Percentiles rank a stretch among this genome's conserved stretches.
Evolutionary conservation across 2,329 filamentous ascomycete genomes (phyloP).

Genomic region (Penicillium freii): DNA sequence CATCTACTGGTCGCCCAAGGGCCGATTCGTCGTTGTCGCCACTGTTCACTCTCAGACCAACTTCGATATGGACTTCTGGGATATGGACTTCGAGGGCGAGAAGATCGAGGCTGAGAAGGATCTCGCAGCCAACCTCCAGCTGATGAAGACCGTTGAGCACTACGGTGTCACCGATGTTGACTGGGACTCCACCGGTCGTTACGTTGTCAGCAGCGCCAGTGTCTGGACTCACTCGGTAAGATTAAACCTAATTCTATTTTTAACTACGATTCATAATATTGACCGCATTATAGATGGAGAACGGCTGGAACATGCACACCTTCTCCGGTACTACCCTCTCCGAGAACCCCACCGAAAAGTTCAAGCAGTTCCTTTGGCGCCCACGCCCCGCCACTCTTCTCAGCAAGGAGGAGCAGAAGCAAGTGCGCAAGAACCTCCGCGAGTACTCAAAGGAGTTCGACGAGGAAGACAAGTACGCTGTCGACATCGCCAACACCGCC

Average conservation of each 20-base stretch:
- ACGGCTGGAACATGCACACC: constrained; percentile 97
- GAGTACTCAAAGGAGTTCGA: constrained; percentile 96
- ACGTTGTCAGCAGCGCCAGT: constrained; percentile 88
- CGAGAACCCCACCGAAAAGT: constrained; percentile 91
- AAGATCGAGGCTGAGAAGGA: constrained; percentile 92
- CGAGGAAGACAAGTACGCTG: constrained; percentile 89
- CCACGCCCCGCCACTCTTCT: constrained; percentile 89
- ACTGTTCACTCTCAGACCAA: constrained; percentile 90
- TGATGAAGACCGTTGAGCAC: constrained; percentile 91
- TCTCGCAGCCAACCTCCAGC: constrained; percentile 86
- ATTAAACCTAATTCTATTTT: constrained; percentile 14
- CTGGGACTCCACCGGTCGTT: constrained; percentile 95
- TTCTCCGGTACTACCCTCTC: constrained; percentile 87
- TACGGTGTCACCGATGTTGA: constrained; percentile 97
- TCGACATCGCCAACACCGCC: constrained; percentile 88
- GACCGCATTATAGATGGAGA: constrained; percentile 75
- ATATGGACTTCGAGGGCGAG: constrained; percentile 96
- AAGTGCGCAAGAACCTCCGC: constrained; percentile 95
- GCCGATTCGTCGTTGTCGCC: constrained; percentile 90
- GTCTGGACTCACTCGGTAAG: constrained; percentile 94
- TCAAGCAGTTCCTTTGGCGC: constrained; percentile 96
- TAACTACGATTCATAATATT: constrained; percentile 13
- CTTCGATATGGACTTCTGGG: constrained; percentile 96
- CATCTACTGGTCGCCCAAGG: constrained; percentile 97
- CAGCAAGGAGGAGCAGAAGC: constrained; percentile 94